These are phyloP conservation scores for Lupinus albus DNA, from an alignment of 306 rosid species.

Conservation along the genomic window DNA sequence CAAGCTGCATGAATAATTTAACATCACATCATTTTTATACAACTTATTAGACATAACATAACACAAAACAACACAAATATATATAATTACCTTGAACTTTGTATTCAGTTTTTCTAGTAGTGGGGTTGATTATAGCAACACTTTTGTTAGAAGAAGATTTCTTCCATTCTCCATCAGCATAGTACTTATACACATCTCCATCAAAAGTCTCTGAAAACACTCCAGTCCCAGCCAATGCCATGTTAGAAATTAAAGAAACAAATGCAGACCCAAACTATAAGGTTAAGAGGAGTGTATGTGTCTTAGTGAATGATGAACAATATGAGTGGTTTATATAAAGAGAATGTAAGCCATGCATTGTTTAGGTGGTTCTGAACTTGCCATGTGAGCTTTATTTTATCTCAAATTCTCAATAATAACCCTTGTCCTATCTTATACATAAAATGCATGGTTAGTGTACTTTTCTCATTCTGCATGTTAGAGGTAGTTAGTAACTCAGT, in stretches of 20 bases:
- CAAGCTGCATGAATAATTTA: constrained; percentile 71
- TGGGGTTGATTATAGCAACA: constrained; percentile 86
- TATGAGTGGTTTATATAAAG: constrained; percentile 38
- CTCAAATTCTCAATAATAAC: too few species aligned
- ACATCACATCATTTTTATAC: neutral
- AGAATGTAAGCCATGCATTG: constrained; percentile 58
- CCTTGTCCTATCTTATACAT: neutral
- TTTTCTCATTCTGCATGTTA: neutral
- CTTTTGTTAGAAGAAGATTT: constrained; percentile 74
- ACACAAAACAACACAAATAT: too few species aligned
- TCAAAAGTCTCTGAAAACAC: constrained; percentile 75
- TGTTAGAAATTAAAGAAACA: constrained; percentile 26
- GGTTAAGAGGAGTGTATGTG: constrained; percentile 39
- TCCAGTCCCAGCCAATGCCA: constrained; percentile 69
- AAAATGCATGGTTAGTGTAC: neutral
- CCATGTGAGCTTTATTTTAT: constrained; percentile 46
- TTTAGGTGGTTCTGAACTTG: constrained; percentile 58
- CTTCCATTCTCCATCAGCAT: constrained; percentile 86
- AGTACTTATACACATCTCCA: constrained; percentile 83
- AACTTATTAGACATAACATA: constrained; percentile 15
- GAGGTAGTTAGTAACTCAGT: too few species aligned
- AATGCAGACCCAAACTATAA: constrained; percentile 5
- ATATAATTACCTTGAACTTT: constrained; percentile 85
- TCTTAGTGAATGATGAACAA: constrained; percentile 37
- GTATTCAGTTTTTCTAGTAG: constrained; percentile 81